Base-by-base conservation (phyloP, 2,329 filamentous ascomycete genomes). In the Neocatenulostroma microsporum region DNA sequence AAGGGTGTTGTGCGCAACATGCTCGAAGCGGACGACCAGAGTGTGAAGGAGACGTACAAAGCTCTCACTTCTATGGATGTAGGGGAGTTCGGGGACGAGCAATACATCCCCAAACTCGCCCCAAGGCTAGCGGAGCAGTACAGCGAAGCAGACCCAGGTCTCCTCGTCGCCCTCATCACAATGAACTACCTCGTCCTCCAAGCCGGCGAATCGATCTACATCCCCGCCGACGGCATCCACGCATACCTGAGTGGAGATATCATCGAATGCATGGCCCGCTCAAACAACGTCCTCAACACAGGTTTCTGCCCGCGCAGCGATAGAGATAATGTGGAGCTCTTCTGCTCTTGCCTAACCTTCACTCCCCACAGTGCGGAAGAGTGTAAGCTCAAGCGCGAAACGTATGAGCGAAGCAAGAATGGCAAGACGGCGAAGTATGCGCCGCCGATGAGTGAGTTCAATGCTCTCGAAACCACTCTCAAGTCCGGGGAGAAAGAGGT, bases 241-340 rank as follows among this genome's bases (percentile, higher is more conserved):
- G 81, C 81, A 0, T 86, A 84, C 52, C 64, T 86, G 0, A 70
- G 72, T 3, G 82, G 82, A 3, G 76, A 85, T 53, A 84, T 86
- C 34, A 76, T 86, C 48, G 82, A 86, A 58, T 85, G 81, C 60
- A 86, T 86, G 82, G 82, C 82, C 2, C 72, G 80, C 6, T 78
- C 72, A 14, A 79, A 86, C 63, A 84, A 85, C 40, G 81, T 87
- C 2, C 30, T 87, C 33, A 84, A 83, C 57, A 76, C 74, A 0
- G 82, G 82, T 0, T 84, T 88, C 64, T 86, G 80, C 47, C 80
- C 82, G 0, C 67, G 67, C 1, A 72, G 75, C 0, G 76, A 83
- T 30, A 69, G 80, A 10, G 72, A 83, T 51, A 75, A 67, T 28
- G 65, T 78, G 17, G 77, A 83, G 13, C 55, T 78, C 19, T 86